Base-by-base conservation (phyloP, 164 flowering plant species). In the Annona squamosa region DNA sequence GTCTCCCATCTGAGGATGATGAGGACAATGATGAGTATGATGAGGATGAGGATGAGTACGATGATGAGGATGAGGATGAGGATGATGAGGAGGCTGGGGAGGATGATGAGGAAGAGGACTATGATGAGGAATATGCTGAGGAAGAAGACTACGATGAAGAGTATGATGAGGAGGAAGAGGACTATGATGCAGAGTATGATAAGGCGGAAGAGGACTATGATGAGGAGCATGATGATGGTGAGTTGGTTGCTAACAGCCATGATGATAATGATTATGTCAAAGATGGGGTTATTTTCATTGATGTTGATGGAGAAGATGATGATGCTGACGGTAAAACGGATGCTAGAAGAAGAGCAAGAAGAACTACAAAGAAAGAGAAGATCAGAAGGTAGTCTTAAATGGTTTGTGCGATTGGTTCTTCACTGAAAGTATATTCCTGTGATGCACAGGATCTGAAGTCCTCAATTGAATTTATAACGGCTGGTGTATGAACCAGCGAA, bases 21-120 rank as follows among this genome's bases (percentile, higher is more conserved):
- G 80, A 69, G 7, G 84, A 79, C 10, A 81, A 74, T 13, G 81
- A 73, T 26, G 84, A 74, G 9, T 81, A 77, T 19, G 82, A 81
- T 17, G 83, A 81, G 3, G 77, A 64, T 63, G 85, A 73, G 48
- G 48, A 57, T 63, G 77, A 75, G 6, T 43, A 48, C 48, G 77
- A 68, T 59, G 78, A 59, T 4, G 69, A 73, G 5, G 74, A 73
- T 47, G 37, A 26, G 37, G 37, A 26, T 48, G 85, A 82, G 71
- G 87, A 77, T 13, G 37, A 26, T 26, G 80, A 67, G 7, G 84
- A 79, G 5, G 81, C 74, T 13, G 81, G 72, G 18, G 84, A 74
- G 9, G 81, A 76, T 19, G 82, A 81, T 17, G 83, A 81, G 3
- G 77, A 64, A 59, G 85, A 73, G 48, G 48, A 57, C 63, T 41